Percentiles rank a stretch among this genome's conserved stretches.
phyloP scores from a whole-genome alignment of 306 rosid genomes.

The Casuarina cunninghamiana region DNA sequence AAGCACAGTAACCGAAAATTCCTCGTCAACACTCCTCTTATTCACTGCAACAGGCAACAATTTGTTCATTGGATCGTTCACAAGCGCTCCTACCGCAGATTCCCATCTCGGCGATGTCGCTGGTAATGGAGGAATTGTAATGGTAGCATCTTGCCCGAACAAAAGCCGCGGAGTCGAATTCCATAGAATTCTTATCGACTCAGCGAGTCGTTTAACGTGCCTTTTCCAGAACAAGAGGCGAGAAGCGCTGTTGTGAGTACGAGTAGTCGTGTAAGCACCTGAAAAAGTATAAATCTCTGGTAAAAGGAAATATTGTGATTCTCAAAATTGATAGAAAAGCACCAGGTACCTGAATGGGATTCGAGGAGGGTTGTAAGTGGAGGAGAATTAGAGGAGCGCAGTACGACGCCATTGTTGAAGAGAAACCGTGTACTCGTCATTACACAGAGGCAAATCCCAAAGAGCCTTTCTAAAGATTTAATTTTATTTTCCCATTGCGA shows the following conservation, averaged over 20 bases:
- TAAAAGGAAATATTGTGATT: background rate
- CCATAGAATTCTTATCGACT: conserved; percentile 57
- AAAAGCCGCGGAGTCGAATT: conserved; percentile 55
- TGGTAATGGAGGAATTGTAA: conserved; percentile 22
- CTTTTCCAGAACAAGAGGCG: conserved; percentile 78
- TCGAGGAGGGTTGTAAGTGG: conserved; percentile 58
- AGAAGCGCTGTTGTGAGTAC: conserved; percentile 71
- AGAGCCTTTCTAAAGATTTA: too few species aligned
- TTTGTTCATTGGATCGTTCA: conserved; percentile 48
- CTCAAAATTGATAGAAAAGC: background rate
- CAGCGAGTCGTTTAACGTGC: conserved; percentile 66
- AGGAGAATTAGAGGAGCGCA: conserved; percentile 49
- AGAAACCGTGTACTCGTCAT: conserved; percentile 35
- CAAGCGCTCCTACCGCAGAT: conserved; percentile 45
- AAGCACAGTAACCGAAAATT: conserved; percentile 65
- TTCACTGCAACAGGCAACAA: conserved; percentile 56
- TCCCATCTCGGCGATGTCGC: conserved; percentile 38
- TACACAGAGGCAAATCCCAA: too few species aligned
- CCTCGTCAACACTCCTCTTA: conserved; percentile 52
- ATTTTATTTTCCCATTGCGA: too few species aligned
- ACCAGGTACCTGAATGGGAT: conserved; percentile 54
- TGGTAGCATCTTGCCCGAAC: conserved; percentile 33
- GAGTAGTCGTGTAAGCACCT: conserved; percentile 95
- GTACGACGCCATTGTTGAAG: conserved; percentile 62
- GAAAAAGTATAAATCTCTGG: conserved; percentile 8